phyloP scores from a whole-genome alignment of 2,329 filamentous ascomycete genomes.

The Rhytidhysteron rufulum region DNA sequence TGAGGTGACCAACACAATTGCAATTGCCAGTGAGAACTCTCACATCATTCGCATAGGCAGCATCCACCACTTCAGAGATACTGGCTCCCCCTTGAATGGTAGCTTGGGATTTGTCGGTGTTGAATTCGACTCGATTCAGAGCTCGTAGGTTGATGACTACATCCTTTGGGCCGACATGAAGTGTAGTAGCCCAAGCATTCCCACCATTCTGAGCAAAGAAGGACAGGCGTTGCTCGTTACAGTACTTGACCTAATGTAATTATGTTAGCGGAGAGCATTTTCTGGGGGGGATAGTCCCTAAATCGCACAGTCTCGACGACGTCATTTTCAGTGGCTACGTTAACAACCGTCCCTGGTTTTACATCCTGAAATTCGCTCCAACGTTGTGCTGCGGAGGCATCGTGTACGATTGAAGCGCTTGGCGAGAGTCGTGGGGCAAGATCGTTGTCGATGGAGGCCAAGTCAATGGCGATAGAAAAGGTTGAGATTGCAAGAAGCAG shows the following conservation, averaged over 20 bases:
- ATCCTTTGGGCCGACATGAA: constrained; percentile 17
- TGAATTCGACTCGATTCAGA: constrained; percentile 22
- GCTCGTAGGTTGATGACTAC: constrained; percentile 27
- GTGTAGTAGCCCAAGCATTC: constrained; percentile 23
- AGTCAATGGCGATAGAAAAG: too few relatives aligned
- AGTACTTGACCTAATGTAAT: constrained; percentile 24
- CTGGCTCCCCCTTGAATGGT: constrained; percentile 19
- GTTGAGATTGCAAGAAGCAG: too few relatives aligned
- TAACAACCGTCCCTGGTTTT: constrained; percentile 16
- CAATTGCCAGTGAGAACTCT: constrained; percentile 27
- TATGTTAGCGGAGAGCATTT: too few relatives aligned
- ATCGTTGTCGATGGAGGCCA: not conserved
- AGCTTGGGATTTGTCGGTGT: constrained; percentile 17
- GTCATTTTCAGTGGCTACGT: constrained; percentile 17
- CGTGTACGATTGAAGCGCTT: constrained; percentile 6
- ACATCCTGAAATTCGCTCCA: constrained; percentile 21
- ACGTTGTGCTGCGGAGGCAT: constrained; percentile 14
- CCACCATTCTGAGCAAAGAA: constrained; percentile 27
- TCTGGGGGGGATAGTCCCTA: not conserved
- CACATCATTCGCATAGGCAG: constrained; percentile 15
- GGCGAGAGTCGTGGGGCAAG: not conserved
- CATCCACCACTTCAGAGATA: constrained; percentile 6
- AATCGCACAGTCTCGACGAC: constrained; percentile 16
- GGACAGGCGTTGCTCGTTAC: constrained; percentile 12
- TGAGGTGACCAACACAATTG: constrained; percentile 27